phyloP scores from a whole-genome alignment of 2,329 filamentous ascomycete genomes.

The Beauveria sp. region DNA sequence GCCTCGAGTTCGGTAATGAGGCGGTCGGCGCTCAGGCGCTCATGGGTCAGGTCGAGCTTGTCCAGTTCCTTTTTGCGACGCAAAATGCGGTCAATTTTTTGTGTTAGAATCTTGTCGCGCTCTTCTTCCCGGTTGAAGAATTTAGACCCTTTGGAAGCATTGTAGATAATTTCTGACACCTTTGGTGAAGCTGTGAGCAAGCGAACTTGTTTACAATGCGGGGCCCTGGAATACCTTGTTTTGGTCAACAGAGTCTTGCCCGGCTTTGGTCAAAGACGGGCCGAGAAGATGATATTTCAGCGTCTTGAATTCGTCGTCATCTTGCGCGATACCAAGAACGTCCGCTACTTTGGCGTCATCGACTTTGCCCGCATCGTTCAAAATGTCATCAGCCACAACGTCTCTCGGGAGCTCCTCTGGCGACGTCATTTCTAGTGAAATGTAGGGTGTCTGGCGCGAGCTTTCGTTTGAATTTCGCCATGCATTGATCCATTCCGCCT shows the following conservation, averaged over 20 bases:
- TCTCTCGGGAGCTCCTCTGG: neutral
- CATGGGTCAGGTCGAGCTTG: slow-evolving; percentile 62
- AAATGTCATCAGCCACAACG: neutral
- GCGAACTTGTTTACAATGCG: neutral
- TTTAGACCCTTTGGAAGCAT: slow-evolving; percentile 92
- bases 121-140: slow-evolving; percentile 88
- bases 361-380: slow-evolving; percentile 4
- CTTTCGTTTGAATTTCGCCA: neutral
- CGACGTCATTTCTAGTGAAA: neutral
- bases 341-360: slow-evolving; percentile 10
- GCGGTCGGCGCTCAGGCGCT: slow-evolving; percentile 71
- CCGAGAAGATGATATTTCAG: slow-evolving; percentile 87
- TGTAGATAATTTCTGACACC: slow-evolving; percentile 95
- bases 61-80: slow-evolving; percentile 69
- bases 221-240: slow-evolving; percentile 50
- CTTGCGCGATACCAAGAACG: slow-evolving; percentile 3
- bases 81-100: slow-evolving; percentile 77
- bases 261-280: slow-evolving; percentile 86
- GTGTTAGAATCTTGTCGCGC: slow-evolving; percentile 72
- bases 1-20: slow-evolving; percentile 73
- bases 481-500: neutral
- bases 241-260: slow-evolving; percentile 90
- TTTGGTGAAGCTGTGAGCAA: slow-evolving; percentile 20
- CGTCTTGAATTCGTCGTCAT: slow-evolving; percentile 40
- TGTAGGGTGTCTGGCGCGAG: neutral